Evolutionary conservation across 192 early-diverging fungal genomes (phyloP).

Genomic region (Mortierella alpina): DNA sequence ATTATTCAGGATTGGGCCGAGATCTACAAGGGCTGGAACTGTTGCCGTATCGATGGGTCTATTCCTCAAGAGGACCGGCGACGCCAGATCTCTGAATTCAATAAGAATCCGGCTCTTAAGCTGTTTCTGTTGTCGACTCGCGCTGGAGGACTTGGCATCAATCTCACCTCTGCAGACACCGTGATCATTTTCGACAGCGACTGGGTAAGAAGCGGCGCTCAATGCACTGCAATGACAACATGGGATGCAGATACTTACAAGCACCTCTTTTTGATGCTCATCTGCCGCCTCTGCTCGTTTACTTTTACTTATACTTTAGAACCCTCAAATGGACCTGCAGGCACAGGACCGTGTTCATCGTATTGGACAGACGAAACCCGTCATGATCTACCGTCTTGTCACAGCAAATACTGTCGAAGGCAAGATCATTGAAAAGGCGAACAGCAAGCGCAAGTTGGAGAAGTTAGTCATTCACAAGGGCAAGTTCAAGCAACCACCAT

Average conservation of each 20-base stretch:
- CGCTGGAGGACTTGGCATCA: slow-evolving; percentile 97
- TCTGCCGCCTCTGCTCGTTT: no score
- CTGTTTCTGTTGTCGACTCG: slow-evolving; percentile 96
- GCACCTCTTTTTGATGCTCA: neutral
- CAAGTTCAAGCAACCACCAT: slow-evolving; percentile 73
- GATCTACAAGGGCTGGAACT: slow-evolving; percentile 78
- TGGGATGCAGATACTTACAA: neutral
- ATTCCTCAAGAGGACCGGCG: slow-evolving; percentile 86
- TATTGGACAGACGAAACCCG: slow-evolving; percentile 93
- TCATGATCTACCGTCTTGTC: slow-evolving; percentile 91
- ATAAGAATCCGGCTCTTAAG: slow-evolving; percentile 66
- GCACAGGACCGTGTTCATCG: slow-evolving; percentile 97
- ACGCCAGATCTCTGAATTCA: slow-evolving; percentile 82
- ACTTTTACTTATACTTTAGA: slow-evolving; percentile 60
- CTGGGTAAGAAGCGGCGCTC: slow-evolving; percentile 69
- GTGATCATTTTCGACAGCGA: slow-evolving; percentile 97
- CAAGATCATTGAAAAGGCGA: slow-evolving; percentile 83
- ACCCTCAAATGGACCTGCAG: slow-evolving; percentile 98
- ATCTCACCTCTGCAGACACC: slow-evolving; percentile 95
- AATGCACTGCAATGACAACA: neutral
- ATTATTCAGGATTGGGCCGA: slow-evolving; percentile 93
- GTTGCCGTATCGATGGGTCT: slow-evolving; percentile 92
- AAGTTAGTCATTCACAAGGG: slow-evolving; percentile 96
- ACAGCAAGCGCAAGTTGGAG: slow-evolving; percentile 88
- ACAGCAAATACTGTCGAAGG: slow-evolving; percentile 87